These are phyloP conservation scores for Elsinoe perseae DNA, from an alignment of 2,329 filamentous ascomycete species.

Conservation along the genomic window DNA sequence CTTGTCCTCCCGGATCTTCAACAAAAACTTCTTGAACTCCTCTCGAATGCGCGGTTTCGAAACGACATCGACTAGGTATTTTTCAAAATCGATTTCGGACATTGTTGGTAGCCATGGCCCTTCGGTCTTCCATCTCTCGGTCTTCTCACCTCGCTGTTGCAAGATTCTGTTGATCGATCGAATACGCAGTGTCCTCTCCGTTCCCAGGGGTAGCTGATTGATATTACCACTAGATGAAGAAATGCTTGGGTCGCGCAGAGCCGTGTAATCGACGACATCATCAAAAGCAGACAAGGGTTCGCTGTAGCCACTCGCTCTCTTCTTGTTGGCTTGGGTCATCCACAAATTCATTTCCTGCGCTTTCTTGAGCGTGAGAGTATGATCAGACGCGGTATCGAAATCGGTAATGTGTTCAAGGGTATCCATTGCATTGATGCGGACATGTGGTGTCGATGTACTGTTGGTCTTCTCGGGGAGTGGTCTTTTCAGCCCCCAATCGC, in stretches of 20 bases:
- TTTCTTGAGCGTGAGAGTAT: constrained; percentile 72
- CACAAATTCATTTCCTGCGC: constrained; percentile 75
- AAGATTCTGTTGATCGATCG: constrained; percentile 20
- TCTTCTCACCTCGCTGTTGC: not conserved
- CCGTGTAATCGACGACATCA: constrained; percentile 38
- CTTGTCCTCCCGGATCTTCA: constrained; percentile 16
- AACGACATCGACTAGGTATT: constrained; percentile 42
- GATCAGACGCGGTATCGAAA: constrained; percentile 74
- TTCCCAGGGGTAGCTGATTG: constrained; percentile 25
- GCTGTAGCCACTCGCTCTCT: constrained; percentile 15
- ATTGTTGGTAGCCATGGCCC: constrained; percentile 53
- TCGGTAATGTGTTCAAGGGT: constrained; percentile 83
- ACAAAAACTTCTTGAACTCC: constrained; percentile 28
- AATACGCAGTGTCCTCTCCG: constrained; percentile 19
- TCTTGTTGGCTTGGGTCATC: constrained; percentile 41
- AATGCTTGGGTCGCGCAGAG: not conserved
- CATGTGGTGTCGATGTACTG: constrained; percentile 59
- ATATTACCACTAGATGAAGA: constrained; percentile 16
- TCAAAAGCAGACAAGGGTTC: constrained; percentile 34
- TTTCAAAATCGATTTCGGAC: constrained; percentile 48
- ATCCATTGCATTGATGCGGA: constrained; percentile 72
- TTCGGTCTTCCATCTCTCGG: constrained; percentile 47
- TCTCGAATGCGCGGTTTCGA: constrained; percentile 21
- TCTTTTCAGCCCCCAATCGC: constrained; percentile 91
- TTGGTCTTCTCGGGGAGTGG: constrained; percentile 71